Base-by-base conservation (phyloP, 2,329 filamentous ascomycete genomes). In the Ophiocordyceps sinensis region DNA sequence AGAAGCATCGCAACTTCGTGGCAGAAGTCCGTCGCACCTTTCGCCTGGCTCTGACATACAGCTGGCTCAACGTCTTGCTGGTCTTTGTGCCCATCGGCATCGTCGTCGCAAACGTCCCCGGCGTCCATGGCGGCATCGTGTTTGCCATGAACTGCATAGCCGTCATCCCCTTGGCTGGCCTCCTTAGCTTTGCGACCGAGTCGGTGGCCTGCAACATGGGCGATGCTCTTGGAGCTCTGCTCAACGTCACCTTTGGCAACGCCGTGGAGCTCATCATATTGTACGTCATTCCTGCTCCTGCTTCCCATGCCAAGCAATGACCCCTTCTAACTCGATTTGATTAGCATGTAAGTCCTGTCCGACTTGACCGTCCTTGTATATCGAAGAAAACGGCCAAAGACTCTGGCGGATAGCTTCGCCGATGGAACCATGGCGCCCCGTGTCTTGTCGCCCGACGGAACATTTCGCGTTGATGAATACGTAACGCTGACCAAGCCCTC, bases 1-100 rank as follows among this genome's bases (percentile, higher is more conserved):
- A 44, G 41, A 51, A 41, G 49, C 66, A 68, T 57, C 60, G 60
- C 44, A 60, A 64, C 48, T 58, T 77, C 45, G 45, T 63, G 31
- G 56, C 60, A 42, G 69, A 75, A 50, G 63, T 74, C 49, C 67
- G 69, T 49, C 65, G 67, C 44, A 63, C 63, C 19, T 62, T 64
- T 47, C 61, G 65, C 53, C 75, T 79, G 56, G 61, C 69, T 48
- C 70, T 88, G 46, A 71, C 78, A 36, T 76, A 84, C 56, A 86
- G 79, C 65, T 86, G 80, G 74, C 66, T 89, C 64, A 89, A 91
- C 57, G 52, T 85, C 41, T 66, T 89, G 49, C 66, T 89, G 47
- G 62, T 88, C 41, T 87, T 87, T 54, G 84, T 89, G 28, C 85
- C 84, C 8, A 68, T 84, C 41, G 85, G 84, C 51, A 88, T 91